These are phyloP conservation scores for Microcera coccophila DNA, from an alignment of 2,329 filamentous ascomycete genomes.

Conservation along the genomic window DNA sequence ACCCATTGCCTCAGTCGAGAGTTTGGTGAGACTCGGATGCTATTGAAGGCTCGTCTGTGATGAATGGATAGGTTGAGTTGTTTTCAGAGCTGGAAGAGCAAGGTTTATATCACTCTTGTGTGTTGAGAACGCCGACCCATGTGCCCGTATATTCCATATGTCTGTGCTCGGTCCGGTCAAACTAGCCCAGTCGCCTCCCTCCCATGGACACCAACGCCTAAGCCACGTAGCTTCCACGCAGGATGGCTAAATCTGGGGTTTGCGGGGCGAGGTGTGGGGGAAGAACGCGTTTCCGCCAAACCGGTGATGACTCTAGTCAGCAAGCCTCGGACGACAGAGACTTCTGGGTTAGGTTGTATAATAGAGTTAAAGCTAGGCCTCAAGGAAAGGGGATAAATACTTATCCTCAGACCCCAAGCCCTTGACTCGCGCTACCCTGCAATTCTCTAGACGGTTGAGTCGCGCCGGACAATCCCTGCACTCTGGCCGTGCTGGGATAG, in stretches of 20 bases:
- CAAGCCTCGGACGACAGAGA: conserved; percentile 5
- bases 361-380: conserved; percentile 1
- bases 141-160: conserved; percentile 1
- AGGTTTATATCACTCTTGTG: conserved; percentile 12
- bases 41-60: not conserved
- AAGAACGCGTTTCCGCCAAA: conserved; percentile 26
- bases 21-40: not conserved
- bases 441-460: no score
- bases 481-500: no score
- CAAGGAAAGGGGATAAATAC: conserved; percentile 17
- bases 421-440: conserved; percentile 10
- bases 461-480: no score
- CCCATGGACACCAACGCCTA: conserved; percentile 1
- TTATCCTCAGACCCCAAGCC: conserved; percentile 16
- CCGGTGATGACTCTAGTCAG: conserved; percentile 16
- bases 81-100: conserved; percentile 4
- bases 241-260: conserved; percentile 24
- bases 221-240: conserved; percentile 10
- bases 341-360: conserved; percentile 1
- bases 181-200: not conserved
- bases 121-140: conserved; percentile 9
- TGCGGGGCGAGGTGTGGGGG: conserved; percentile 28
- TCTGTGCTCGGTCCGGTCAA: conserved; percentile 7
- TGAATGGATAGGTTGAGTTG: not conserved
- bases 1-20: conserved; percentile 32